Percentiles rank a stretch among this genome's conserved stretches.
phyloP scores from a whole-genome alignment of 495 filamentous ascomycete species.

The Trichoderma gamsii region DNA sequence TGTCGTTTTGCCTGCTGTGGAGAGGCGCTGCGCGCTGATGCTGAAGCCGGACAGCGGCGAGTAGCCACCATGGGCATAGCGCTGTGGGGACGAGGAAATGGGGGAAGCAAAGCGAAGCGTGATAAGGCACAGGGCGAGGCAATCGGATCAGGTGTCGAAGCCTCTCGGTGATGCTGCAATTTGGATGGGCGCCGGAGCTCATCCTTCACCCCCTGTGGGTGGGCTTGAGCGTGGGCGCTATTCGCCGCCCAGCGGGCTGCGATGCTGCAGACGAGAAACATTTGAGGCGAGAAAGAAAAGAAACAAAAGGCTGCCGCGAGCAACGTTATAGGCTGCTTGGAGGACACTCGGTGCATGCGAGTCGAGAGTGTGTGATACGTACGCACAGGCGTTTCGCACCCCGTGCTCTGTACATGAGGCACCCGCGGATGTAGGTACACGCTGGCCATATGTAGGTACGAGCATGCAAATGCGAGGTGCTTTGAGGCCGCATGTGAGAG shows the following conservation, averaged over 20 bases:
- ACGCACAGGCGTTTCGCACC: neutral
- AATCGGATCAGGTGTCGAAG: slow-evolving; percentile 6
- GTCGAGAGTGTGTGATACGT: neutral
- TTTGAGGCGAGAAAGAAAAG: neutral
- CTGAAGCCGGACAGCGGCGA: slow-evolving; percentile 4
- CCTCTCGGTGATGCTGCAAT: neutral
- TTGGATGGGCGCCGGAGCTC: neutral
- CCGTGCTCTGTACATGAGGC: neutral
- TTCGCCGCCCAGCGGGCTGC: slow-evolving; percentile 4
- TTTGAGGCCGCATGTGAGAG: neutral
- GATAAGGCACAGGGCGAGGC: neutral
- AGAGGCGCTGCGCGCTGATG: slow-evolving; percentile 1
- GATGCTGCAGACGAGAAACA: slow-evolving; percentile 12
- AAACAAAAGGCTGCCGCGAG: neutral
- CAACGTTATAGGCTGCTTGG: neutral
- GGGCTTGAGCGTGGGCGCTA: neutral
- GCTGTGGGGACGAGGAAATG: neutral
- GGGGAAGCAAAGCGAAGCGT: neutral
- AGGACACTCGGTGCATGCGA: too few species aligned
- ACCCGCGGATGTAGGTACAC: neutral
- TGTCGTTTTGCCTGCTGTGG: neutral
- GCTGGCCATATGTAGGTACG: too few species aligned
- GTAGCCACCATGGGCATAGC: slow-evolving; percentile 4
- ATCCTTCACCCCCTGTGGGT: neutral
- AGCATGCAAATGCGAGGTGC: slow-evolving; percentile 3